Evolutionary conservation across 2,329 filamentous ascomycete species (phyloP).

Genomic region (Phaeophleospora eucalypticola): DNA sequence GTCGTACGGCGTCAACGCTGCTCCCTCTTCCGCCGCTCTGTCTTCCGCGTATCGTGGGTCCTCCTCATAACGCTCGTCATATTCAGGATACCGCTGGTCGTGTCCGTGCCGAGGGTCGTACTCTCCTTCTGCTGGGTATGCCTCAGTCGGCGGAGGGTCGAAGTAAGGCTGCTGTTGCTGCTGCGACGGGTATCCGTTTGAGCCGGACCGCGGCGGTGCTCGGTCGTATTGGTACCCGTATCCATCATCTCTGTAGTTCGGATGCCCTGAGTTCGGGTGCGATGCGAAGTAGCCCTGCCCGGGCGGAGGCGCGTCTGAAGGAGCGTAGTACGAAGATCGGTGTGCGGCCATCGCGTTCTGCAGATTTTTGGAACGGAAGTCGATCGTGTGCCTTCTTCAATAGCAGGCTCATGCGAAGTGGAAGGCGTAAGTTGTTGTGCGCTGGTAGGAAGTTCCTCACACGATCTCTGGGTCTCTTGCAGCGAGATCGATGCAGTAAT

Average conservation of each 20-base stretch:
- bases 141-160: constrained; percentile 5
- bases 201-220: neutral
- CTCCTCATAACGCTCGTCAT: no score
- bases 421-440: no score
- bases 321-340: neutral
- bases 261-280: neutral
- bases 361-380: neutral
- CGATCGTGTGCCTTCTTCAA: neutral
- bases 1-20: constrained; percentile 23
- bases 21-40: constrained; percentile 10
- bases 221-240: neutral
- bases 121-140: neutral
- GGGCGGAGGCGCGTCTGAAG: neutral
- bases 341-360: neutral
- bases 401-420: neutral
- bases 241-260: neutral
- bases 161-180: constrained; percentile 6
- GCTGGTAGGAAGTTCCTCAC: no score
- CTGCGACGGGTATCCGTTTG: neutral
- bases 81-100: neutral
- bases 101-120: neutral
- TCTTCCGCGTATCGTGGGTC: constrained; percentile 5
- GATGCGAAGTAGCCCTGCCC: neutral
- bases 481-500: neutral
- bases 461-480: no score